Evolutionary conservation across 345 rosid species (phyloP), one percentile per base, ranked within the genome.

Genomic region (Mangifera indica): DNA sequence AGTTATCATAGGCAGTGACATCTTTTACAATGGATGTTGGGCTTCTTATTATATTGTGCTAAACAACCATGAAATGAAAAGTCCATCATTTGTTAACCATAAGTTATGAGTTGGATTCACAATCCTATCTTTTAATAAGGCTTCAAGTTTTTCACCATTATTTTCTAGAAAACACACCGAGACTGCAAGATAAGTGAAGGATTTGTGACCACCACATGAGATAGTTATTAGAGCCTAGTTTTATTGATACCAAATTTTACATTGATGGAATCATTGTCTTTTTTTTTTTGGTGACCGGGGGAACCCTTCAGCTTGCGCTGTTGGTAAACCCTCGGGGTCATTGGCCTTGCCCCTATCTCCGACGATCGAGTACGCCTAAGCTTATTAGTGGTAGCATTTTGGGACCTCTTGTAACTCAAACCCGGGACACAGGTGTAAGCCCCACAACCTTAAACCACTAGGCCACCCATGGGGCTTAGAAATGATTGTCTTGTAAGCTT

Each of bases 221-320:
- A 69, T 12, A 55, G n/a, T 69, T 40, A 3, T 67, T 67, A 4
- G 61, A 32, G 61, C 71, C 71, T 32, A 53, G 49, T 67, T 53
- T 67, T 49, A 67, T 53, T 67, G 71, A 67, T 4, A 67, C 20
- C 29, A 67, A 67, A 44, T 11, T 7, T 1, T n/a, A n/a, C 48
- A 44, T 6, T 6, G 9, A 44, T 44, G 48, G 48, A 60, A 17
- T n/a, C n/a, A n/a, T n/a, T n/a, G n/a, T n/a, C n/a, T n/a, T n/a
- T n/a, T n/a, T n/a, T n/a, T n/a, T n/a, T n/a, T n/a, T n/a, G n/a
- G n/a, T n/a, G n/a, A n/a, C n/a, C n/a, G n/a, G n/a, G n/a, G n/a
- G n/a, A n/a, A n/a, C n/a, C n/a, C n/a, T n/a, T n/a, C n/a, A n/a
- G n/a, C n/a, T n/a, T n/a, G n/a, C n/a, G n/a, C n/a, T n/a, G n/a